Percentiles rank a stretch among this genome's conserved stretches.
Conservation (phyloP, 176 grass and related monocot species). For the Aegilops bicornis region DNA sequence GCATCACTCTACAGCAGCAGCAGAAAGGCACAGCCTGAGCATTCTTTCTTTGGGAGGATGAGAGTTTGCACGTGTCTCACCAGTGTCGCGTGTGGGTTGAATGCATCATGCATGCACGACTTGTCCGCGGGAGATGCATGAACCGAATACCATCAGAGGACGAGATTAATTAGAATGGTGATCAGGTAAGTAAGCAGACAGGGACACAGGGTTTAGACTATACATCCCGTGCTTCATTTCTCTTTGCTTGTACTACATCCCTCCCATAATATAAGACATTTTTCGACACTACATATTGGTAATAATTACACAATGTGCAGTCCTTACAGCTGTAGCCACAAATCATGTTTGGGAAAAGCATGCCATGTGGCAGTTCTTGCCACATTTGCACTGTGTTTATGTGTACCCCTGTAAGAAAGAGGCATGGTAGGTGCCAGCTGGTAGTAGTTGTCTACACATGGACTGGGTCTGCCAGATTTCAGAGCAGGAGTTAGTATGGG, state of each 20-base stretch:
- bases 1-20: constrained; percentile 21
- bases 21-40: constrained; percentile 17
- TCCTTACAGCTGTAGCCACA: constrained; percentile 27
- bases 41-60: constrained; percentile 10
- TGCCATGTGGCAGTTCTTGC: background rate
- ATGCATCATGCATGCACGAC: background rate
- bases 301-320: background rate
- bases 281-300: background rate
- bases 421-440: background rate
- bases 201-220: background rate
- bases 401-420: background rate
- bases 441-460: constrained; percentile 15
- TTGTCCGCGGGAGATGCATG: background rate
- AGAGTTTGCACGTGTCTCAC: background rate
- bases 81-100: background rate
- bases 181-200: background rate
- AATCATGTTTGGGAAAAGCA: background rate
- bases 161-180: background rate
- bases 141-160: background rate
- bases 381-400: background rate
- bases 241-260: background rate
- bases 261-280: too few relatives aligned
- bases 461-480: background rate
- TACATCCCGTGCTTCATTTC: background rate
- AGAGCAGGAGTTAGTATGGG: background rate